These are phyloP conservation scores for Botrytis byssoidea DNA, from an alignment of 2,329 filamentous ascomycete genomes.

Conservation along the genomic window DNA sequence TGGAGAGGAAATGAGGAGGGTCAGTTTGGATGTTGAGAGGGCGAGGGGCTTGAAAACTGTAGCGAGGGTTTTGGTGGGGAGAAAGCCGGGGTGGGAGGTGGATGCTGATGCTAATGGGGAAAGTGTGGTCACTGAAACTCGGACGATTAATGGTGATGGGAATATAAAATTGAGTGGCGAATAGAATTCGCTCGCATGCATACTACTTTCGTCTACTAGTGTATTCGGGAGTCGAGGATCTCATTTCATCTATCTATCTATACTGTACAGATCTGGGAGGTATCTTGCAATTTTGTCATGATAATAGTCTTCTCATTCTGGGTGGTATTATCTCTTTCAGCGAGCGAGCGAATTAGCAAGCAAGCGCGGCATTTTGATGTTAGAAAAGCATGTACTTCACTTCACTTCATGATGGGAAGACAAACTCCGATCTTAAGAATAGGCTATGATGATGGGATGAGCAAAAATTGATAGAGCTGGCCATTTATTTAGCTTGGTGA, in stretches of 20 bases:
- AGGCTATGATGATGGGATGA: not conserved
- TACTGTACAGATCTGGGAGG: not conserved
- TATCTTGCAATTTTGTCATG: not conserved
- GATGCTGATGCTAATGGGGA: not conserved
- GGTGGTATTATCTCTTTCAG: not conserved
- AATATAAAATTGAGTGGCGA: not conserved
- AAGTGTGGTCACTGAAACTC: not conserved
- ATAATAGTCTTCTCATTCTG: not conserved
- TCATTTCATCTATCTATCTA: not conserved
- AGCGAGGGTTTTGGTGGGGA: constrained; percentile 32
- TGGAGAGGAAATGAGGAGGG: constrained; percentile 22
- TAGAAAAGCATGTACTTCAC: not conserved
- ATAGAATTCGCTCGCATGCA: not conserved
- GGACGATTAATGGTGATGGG: not conserved
- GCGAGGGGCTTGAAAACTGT: constrained; percentile 31
- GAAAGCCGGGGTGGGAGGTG: constrained; percentile 29
- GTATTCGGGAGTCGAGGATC: not conserved
- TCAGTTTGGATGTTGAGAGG: constrained; percentile 30
- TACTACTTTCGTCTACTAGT: not conserved
- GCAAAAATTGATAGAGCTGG: not conserved
- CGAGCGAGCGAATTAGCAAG: not conserved
- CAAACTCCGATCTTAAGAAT: not conserved
- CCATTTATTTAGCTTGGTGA: not conserved
- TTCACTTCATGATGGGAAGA: not conserved
- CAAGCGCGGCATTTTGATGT: constrained; percentile 1